Evolutionary conservation across 176 grass and related monocot species (phyloP), one percentile per base, ranked within the genome.

Genomic region (Triticum urartu): DNA sequence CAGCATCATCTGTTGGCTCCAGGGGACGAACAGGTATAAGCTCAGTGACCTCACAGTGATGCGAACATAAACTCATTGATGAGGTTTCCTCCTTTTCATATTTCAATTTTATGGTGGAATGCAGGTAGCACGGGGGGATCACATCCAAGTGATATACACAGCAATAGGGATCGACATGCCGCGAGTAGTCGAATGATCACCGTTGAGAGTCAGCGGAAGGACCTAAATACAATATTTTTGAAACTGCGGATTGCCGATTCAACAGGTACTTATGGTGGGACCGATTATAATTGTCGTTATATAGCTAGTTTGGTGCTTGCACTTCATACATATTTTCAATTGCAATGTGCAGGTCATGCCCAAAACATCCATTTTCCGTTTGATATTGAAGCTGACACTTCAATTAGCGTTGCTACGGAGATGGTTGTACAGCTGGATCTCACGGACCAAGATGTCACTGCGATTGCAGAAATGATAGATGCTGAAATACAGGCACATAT

Each of bases 341-440:
- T 25, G 30, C 56, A 70, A 89, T 85, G 3, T 54, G 24, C 67
- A 95, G 93, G 93, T 80, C 91, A 95, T 83, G 81, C 85, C 34
- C 91, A 88, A 68, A 95, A 95, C 84, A 93, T 95, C 61, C 93
- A 92, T 82, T 95, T 95, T 68, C 93, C 93, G 14, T 95, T 95
- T 85, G 91, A 95, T 50, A 95, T 89, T 87, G 88, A 91, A 80
- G 91, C 65, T 0, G 93, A 95, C 81, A 95, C 93, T 76, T 92
- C 93, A 10, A 88, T 92, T 26, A 91, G 89, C 68, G 93, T 95
- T 87, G 93, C 93, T 42, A 95, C 91, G 14, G 91, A 95, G 81
- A 95, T 95, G 93, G 93, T 95, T 3, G 86, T 92, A 15, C 91
- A 95, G 30, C 65, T 95, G 5, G 91, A 95, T 87, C 91, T 95